These are phyloP conservation scores for Termitomyces sp. DNA, from an alignment of 768 basidiomycete genomes.

Conservation along the genomic window DNA sequence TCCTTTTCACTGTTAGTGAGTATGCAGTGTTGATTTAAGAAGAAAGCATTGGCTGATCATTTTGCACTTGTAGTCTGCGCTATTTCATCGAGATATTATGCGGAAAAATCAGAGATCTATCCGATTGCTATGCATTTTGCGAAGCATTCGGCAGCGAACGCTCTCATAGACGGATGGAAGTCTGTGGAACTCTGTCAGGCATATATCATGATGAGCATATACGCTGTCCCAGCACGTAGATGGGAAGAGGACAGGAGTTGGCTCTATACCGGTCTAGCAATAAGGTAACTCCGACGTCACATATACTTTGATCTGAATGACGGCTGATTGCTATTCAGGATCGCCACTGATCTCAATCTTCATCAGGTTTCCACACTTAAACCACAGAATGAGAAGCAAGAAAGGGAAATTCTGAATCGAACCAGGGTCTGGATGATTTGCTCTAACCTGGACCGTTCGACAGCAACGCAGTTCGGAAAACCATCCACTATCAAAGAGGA, in stretches of 20 bases:
- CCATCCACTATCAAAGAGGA: conserved; percentile 87
- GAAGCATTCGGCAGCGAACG: conserved; percentile 74
- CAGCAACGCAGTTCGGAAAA: conserved; percentile 86
- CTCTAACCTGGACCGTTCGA: conserved; percentile 83
- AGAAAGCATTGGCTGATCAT: not conserved
- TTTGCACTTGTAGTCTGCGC: conserved; percentile 58
- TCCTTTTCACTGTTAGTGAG: conserved; percentile 83
- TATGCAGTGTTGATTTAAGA: conserved; percentile 11
- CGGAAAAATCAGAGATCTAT: conserved; percentile 78
- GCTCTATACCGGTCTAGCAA: conserved; percentile 84
- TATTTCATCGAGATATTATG: conserved; percentile 75
- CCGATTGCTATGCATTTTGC: conserved; percentile 88
- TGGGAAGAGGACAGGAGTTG: conserved; percentile 93
- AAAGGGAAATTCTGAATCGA: conserved; percentile 80
- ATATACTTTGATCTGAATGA: not conserved
- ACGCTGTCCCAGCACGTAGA: conserved; percentile 68
- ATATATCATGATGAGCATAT: conserved; percentile 83
- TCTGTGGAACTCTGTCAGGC: conserved; percentile 89
- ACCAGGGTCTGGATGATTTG: conserved; percentile 89
- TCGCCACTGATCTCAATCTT: conserved; percentile 86
- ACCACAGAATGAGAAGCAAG: conserved; percentile 67
- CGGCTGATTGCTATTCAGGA: conserved; percentile 31
- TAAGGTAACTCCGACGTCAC: conserved; percentile 39
- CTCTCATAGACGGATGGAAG: conserved; percentile 76
- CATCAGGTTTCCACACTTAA: conserved; percentile 59